phyloP scores from a whole-genome alignment of 495 filamentous ascomycete genomes.

The Trichoderma asperelloides region DNA sequence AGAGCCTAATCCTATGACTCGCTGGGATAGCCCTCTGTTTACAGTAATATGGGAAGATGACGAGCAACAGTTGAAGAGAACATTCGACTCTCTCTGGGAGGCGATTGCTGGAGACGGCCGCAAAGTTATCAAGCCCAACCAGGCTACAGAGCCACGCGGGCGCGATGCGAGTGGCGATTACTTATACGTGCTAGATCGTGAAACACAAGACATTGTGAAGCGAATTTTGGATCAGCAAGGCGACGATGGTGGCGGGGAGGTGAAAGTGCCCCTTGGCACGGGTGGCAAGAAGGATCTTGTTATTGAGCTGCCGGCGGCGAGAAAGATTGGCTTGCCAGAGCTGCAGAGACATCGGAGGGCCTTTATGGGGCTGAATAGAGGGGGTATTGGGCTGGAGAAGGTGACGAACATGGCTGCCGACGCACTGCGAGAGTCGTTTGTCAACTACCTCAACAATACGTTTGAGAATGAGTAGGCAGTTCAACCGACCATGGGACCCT shows the following conservation, averaged over 20 bases:
- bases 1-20: slow-evolving; percentile 87
- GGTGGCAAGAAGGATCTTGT: slow-evolving; percentile 30
- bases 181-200: slow-evolving; percentile 75
- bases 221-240: slow-evolving; percentile 65
- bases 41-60: slow-evolving; percentile 75
- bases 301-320: slow-evolving; percentile 48
- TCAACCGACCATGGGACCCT: too few relatives aligned
- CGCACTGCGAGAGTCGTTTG: slow-evolving; percentile 59
- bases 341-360: slow-evolving; percentile 77
- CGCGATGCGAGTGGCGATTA: slow-evolving; percentile 61
- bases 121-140: slow-evolving; percentile 62
- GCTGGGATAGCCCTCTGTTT: slow-evolving; percentile 94
- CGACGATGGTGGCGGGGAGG: slow-evolving; percentile 50
- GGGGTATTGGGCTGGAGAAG: slow-evolving; percentile 41
- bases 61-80: slow-evolving; percentile 33
- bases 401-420: slow-evolving; percentile 37
- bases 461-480: slow-evolving; percentile 42
- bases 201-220: slow-evolving; percentile 72
- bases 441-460: slow-evolving; percentile 63
- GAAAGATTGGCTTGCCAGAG: slow-evolving; percentile 56
- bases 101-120: slow-evolving; percentile 53
- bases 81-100: slow-evolving; percentile 62
- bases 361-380: slow-evolving; percentile 70
- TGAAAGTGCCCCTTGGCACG: slow-evolving; percentile 22
- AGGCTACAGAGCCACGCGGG: slow-evolving; percentile 64